phyloP scores from a whole-genome alignment of 257 asterid genomes.

The Solanum appendiculatum region DNA sequence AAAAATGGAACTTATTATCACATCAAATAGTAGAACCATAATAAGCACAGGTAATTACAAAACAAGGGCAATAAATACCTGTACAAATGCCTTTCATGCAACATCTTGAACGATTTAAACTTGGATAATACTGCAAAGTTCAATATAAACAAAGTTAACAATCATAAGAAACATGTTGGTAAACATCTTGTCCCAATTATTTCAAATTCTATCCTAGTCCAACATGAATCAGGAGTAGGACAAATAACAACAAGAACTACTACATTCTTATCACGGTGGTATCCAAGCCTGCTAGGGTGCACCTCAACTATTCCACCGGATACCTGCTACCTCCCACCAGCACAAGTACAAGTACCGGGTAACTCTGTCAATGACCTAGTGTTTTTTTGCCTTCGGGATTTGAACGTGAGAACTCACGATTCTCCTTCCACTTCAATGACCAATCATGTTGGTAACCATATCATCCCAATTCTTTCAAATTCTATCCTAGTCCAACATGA shows the following conservation, averaged over 20 bases:
- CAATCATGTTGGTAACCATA: background rate
- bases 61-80: constrained; percentile 28
- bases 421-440: background rate
- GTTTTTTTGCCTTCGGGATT: background rate
- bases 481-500: background rate
- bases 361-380: background rate
- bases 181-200: background rate
- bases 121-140: constrained; percentile 84
- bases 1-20: background rate
- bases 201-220: background rate
- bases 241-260: background rate
- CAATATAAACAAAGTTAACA: constrained; percentile 7
- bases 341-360: background rate
- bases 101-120: constrained; percentile 95
- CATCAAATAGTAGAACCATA: background rate
- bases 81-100: constrained; percentile 98
- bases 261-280: background rate
- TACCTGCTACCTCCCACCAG: background rate
- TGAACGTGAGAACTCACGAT: background rate
- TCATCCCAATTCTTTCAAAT: background rate
- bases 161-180: background rate
- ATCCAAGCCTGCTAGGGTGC: background rate
- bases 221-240: background rate
- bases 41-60: background rate
- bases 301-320: background rate